A percentile compares a stretch with the other conserved stretches of the same genome.
Conservation (phyloP, 192 early-diverging fungal genomes). For the Entrophospora sp. region DNA sequence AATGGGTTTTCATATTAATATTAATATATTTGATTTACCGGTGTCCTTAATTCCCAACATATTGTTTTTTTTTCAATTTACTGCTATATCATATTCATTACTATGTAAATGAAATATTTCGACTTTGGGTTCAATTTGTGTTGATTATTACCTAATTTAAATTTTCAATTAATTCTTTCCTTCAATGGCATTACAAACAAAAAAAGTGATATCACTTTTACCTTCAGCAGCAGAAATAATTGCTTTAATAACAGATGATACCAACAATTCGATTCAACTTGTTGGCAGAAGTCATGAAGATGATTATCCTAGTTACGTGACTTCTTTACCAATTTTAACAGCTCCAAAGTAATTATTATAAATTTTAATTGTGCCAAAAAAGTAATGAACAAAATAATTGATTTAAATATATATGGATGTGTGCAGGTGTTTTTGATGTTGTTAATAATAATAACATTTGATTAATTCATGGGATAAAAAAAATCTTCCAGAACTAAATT, state of each 20-base stretch:
- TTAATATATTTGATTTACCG: no score
- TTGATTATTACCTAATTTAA: no score
- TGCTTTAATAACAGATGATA: neutral
- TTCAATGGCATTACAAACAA: neutral
- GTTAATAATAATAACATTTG: neutral
- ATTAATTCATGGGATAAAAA: neutral
- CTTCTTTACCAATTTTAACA: slow-evolving; percentile 36
- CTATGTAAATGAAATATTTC: no score
- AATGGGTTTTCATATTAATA: no score
- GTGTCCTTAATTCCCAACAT: no score
- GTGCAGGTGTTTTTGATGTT: no score
- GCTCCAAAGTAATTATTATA: slow-evolving; percentile 15
- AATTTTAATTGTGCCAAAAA: neutral
- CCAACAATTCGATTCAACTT: neutral
- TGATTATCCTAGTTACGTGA: slow-evolving; percentile 39
- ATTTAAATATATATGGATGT: no score
- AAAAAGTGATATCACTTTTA: slow-evolving; percentile 33
- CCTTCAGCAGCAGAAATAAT: slow-evolving; percentile 49
- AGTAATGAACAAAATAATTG: no score
- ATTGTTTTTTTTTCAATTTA: no score
- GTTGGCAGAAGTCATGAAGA: slow-evolving; percentile 29
- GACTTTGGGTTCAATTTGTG: no score
- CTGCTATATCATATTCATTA: no score
- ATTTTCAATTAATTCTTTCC: no score
- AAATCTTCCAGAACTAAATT: slow-evolving; percentile 29